Percentiles rank a stretch among this genome's conserved stretches.
Evolutionary conservation across 78 protist species (phyloP).

Genomic region (Chrysochromulina tobinii): DNA sequence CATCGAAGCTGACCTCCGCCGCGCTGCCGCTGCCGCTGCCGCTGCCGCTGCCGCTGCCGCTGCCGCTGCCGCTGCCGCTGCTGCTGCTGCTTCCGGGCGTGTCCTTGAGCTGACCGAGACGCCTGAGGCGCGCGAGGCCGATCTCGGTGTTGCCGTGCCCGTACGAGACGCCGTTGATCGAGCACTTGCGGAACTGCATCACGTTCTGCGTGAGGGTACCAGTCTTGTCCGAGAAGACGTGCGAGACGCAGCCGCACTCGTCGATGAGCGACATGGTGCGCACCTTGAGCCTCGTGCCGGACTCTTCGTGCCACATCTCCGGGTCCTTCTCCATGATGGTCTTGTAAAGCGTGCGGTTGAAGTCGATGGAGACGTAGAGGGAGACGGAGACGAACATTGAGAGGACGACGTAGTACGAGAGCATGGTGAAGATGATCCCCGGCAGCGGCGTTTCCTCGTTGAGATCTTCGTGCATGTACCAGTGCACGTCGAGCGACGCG

Average conservation of each 20-base stretch:
- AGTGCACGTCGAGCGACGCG: background rate
- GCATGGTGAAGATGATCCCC: no score
- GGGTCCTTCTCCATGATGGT: background rate
- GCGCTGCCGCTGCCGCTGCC: background rate
- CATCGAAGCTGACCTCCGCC: background rate
- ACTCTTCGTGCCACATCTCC: slow-evolving; percentile 70
- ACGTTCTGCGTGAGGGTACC: slow-evolving; percentile 95
- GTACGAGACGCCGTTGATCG: background rate
- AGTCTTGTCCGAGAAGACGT: slow-evolving; percentile 93
- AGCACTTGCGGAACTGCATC: slow-evolving; percentile 66
- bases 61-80: background rate
- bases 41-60: background rate
- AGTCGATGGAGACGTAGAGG: background rate
- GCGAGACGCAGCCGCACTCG: slow-evolving; percentile 83
- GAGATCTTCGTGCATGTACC: background rate
- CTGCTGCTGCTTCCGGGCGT: background rate
- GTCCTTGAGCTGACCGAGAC: background rate
- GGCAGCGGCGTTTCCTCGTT: background rate
- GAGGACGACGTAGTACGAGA: background rate
- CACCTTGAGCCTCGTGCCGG: slow-evolving; percentile 67
- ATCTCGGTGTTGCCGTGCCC: background rate
- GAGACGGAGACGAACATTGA: background rate
- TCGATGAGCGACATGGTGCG: slow-evolving; percentile 84
- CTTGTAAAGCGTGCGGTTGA: background rate
- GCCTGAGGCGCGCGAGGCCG: background rate